phyloP scores from a whole-genome alignment of 495 filamentous ascomycete genomes.

The Coniosporium apollinis region DNA sequence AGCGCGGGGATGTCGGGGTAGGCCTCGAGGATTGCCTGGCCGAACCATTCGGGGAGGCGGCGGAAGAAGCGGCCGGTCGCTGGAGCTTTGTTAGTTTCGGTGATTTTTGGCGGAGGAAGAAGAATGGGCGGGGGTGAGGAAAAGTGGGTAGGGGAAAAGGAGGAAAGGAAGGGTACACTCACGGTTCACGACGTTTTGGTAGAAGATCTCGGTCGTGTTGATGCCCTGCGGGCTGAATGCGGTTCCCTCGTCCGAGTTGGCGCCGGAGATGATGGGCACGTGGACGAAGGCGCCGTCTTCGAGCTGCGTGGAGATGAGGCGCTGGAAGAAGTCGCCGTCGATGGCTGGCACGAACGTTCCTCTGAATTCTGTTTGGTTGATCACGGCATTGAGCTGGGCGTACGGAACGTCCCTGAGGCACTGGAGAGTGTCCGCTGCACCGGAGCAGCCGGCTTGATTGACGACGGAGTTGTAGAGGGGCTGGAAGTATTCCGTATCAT shows the following conservation, averaged over 20 bases:
- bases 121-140: constrained; percentile 11
- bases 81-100: constrained; percentile 35
- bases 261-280: constrained; percentile 41
- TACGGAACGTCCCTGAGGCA: constrained; percentile 37
- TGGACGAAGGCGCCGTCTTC: constrained; percentile 31
- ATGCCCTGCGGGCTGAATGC: constrained; percentile 33
- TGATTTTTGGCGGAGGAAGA: constrained; percentile 2
- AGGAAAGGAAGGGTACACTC: constrained; percentile 11
- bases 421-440: constrained; percentile 22
- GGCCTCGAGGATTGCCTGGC: constrained; percentile 27
- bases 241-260: constrained; percentile 46
- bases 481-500: constrained; percentile 9
- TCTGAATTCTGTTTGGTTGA: constrained; percentile 27
- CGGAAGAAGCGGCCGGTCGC: no score
- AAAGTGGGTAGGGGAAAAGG: no score
- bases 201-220: constrained; percentile 29
- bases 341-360: constrained; percentile 27
- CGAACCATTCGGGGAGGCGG: constrained; percentile 22
- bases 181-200: no score
- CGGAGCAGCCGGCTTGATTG: constrained; percentile 23
- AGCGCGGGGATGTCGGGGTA: constrained; percentile 17
- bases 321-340: constrained; percentile 32
- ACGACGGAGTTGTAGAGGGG: constrained; percentile 27
- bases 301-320: constrained; percentile 20
- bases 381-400: constrained; percentile 37